These are phyloP conservation scores for Mytilinidion resinicola DNA, from an alignment of 495 filamentous ascomycete genomes.

Conservation along the genomic window DNA sequence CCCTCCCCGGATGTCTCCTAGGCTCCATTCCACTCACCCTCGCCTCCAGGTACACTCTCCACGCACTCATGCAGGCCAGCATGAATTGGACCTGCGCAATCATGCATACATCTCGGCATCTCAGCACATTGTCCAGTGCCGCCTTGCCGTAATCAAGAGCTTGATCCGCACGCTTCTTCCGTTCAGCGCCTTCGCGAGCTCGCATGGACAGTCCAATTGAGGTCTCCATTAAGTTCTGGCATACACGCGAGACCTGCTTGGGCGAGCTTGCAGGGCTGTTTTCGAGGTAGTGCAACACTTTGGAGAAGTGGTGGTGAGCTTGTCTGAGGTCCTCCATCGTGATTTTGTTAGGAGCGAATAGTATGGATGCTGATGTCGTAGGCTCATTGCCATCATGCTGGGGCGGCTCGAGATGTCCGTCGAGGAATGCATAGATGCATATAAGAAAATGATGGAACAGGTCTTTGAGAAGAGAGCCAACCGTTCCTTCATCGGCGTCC, in stretches of 20 bases:
- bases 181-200: background rate
- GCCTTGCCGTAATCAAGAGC: slow-evolving; percentile 7
- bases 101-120: slow-evolving; percentile 7
- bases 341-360: slow-evolving; percentile 1
- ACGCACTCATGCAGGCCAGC: slow-evolving; percentile 8
- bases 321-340: slow-evolving; percentile 1
- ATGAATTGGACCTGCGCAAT: slow-evolving; percentile 11
- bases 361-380: background rate
- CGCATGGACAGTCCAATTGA: slow-evolving; percentile 3
- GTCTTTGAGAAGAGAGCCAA: slow-evolving; percentile 12
- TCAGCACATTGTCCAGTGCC: slow-evolving; percentile 5
- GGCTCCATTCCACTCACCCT: slow-evolving; percentile 2
- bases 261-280: slow-evolving; percentile 4
- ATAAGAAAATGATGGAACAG: slow-evolving; percentile 9
- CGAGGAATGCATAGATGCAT: slow-evolving; percentile 13
- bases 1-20: background rate
- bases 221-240: slow-evolving; percentile 10
- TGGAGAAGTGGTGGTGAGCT: slow-evolving; percentile 9
- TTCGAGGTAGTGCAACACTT: slow-evolving; percentile 3
- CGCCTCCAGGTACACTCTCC: slow-evolving; percentile 8
- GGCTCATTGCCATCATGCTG: slow-evolving; percentile 24
- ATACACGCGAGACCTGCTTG: slow-evolving; percentile 11
- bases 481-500: background rate
- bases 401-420: slow-evolving; percentile 20
- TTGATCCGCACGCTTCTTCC: slow-evolving; percentile 6